A percentile compares a stretch with the other conserved stretches of the same genome.
These are phyloP conservation scores for Lolium perenne DNA, from an alignment of 176 grass and related monocot genomes.

Conservation along the genomic window DNA sequence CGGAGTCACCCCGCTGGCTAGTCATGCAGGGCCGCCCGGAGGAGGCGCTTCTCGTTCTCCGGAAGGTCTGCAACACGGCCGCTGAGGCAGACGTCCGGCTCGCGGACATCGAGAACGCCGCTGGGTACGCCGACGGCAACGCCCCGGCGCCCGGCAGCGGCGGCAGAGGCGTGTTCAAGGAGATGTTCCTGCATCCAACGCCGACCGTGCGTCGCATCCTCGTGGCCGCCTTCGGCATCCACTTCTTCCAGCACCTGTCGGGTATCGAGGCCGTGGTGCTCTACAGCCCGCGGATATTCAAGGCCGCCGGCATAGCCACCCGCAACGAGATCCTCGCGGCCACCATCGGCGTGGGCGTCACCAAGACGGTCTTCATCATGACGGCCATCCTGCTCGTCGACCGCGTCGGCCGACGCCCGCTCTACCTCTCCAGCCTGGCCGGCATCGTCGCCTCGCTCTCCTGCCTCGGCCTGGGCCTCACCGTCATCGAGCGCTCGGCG, in stretches of 20 bases:
- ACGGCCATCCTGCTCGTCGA: conserved; percentile 64
- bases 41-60: conserved; percentile 36
- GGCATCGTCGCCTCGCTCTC: conserved; percentile 55
- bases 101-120: conserved; percentile 41
- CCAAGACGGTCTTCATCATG: conserved; percentile 70
- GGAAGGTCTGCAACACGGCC: not conserved
- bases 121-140: not conserved
- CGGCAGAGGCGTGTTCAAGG: conserved; percentile 57
- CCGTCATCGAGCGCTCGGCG: conserved; percentile 38
- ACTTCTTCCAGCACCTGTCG: conserved; percentile 77
- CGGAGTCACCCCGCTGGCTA: conserved; percentile 59
- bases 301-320: conserved; percentile 52
- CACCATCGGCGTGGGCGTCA: conserved; percentile 62
- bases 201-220: conserved; percentile 55
- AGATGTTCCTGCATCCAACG: conserved; percentile 52
- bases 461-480: conserved; percentile 51
- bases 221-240: conserved; percentile 51
- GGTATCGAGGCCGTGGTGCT: conserved; percentile 77
- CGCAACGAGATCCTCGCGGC: conserved; percentile 52
- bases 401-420: conserved; percentile 58
- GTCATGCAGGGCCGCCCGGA: conserved; percentile 44
- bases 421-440: conserved; percentile 52
- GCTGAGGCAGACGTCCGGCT: conserved; percentile 49
- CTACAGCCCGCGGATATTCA: conserved; percentile 65
- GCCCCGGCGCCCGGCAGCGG: not conserved